These are phyloP conservation scores for Taphrina sp. DNA, from an alignment of 1,139 yeast species.

Conservation along the genomic window DNA sequence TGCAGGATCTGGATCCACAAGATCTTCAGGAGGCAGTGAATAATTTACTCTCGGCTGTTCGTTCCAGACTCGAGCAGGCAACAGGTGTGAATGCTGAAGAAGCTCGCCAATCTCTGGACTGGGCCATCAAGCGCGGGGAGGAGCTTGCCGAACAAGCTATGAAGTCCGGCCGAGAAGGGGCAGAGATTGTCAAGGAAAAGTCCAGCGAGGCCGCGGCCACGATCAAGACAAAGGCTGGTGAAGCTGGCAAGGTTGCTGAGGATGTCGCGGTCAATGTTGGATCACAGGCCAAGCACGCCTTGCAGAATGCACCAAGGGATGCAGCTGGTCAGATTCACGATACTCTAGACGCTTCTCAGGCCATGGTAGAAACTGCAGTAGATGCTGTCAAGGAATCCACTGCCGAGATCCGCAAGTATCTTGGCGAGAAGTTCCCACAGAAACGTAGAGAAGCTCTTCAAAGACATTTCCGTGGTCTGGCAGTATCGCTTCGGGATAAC, in stretches of 20 bases:
- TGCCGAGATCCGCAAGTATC: conserved; percentile 19
- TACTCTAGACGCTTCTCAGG: conserved; percentile 25
- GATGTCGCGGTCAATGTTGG: conserved; percentile 21
- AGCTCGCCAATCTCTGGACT: conserved; percentile 12
- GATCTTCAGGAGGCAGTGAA: conserved; percentile 24
- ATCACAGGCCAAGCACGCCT: conserved; percentile 25
- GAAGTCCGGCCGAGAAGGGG: conserved; percentile 8
- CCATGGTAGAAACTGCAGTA: conserved; percentile 14
- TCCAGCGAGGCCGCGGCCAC: conserved; percentile 7
- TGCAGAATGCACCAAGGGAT: conserved; percentile 26
- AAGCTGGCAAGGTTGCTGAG: conserved; percentile 14
- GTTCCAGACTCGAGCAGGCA: conserved; percentile 11
- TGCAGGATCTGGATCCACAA: conserved; percentile 2
- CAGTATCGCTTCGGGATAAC: conserved; percentile 27
- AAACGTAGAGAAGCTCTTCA: conserved; percentile 23
- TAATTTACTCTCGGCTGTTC: conserved; percentile 6
- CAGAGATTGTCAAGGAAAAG: conserved; percentile 9
- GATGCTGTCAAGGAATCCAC: conserved; percentile 29
- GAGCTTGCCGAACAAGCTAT: conserved; percentile 26
- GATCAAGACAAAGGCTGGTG: conserved; percentile 14
- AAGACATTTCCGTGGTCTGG: conserved; percentile 25
- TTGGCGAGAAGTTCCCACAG: conserved; percentile 24
- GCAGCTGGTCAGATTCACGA: conserved; percentile 31
- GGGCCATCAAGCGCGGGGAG: conserved; percentile 20
- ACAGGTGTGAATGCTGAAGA: conserved; percentile 27